Evolutionary conservation across 2,329 filamentous ascomycete genomes (phyloP), one percentile per base, ranked within the genome.

Genomic region (Diaporthe amygdali): DNA sequence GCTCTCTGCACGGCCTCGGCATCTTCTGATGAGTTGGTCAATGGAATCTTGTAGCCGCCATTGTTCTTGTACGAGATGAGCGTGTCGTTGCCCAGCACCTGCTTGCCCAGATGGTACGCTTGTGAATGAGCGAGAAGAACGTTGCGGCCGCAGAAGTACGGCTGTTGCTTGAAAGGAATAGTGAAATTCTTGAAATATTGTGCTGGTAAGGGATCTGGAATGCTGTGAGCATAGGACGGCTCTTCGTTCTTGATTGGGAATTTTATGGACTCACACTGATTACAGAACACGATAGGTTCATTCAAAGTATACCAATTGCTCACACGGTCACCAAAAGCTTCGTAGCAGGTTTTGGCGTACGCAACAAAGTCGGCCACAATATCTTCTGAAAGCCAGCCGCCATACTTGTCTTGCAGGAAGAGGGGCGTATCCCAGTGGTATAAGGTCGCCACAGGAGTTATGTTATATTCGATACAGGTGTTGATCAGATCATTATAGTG

Each of bases 401-500:
- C 66, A 20, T 71, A 69, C 8, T 66, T 69, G 9, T 69, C 66
- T 34, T 71, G 66, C 17, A 71, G 39, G 39, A 69, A 68, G n/a
- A 68, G 56, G 7, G 70, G 70, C 10, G 66, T 69, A 39, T 71
- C 70, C 66, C 66, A 71, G 25, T 71, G 70, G 39, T 64, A 69
- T 1, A 71, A 59, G 7, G 70, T 71, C 37, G 59, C 70, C 4
- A 66, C 49, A n/a, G 70, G 70, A 8, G 56, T 68, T 20, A 71
- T 49, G 14, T 69, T 69, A 41, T 71, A 69, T 49, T 69, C 46
- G 12, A 71, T 66, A 37, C 66, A 68, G 17, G 66, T 69, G 37
- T 71, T 51, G 56, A 71, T 71, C 41, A 71, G 25, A 41, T 71
- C 70, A n/a, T 71, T 69, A 17, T 71, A 71, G 49, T 71, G 70